These are phyloP conservation scores for Chlorociboria aeruginascens DNA, from an alignment of 495 filamentous ascomycete species.

Conservation along the genomic window DNA sequence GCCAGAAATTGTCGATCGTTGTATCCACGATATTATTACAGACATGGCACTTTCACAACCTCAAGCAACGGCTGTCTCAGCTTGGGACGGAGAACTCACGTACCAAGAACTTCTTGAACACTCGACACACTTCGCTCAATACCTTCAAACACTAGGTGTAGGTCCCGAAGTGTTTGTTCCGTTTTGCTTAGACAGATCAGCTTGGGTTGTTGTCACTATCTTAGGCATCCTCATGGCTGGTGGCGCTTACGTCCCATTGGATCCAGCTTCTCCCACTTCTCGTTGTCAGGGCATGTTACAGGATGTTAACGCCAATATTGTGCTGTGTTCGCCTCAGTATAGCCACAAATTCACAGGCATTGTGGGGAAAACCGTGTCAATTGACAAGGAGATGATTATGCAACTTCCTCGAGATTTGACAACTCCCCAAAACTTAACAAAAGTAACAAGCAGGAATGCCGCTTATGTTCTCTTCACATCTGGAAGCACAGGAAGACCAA, in stretches of 20 bases:
- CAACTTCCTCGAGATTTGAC: background rate
- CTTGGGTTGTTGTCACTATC: constrained; percentile 28
- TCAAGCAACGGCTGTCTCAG: background rate
- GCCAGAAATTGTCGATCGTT: constrained; percentile 15
- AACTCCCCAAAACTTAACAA: background rate
- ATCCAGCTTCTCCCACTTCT: constrained; percentile 27
- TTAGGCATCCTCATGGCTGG: constrained; percentile 34
- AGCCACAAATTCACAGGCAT: background rate
- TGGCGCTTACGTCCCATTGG: constrained; percentile 34
- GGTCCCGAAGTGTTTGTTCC: constrained; percentile 4
- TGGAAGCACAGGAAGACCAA: constrained; percentile 45
- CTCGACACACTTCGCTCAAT: background rate
- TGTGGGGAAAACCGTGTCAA: background rate
- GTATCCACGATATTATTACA: constrained; percentile 36
- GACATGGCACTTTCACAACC: constrained; percentile 21
- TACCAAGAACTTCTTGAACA: constrained; percentile 13
- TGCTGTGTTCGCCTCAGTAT: background rate
- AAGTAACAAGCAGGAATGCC: constrained; percentile 11
- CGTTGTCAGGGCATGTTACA: background rate
- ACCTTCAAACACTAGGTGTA: constrained; percentile 1
- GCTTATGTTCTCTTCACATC: constrained; percentile 43
- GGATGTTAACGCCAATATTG: background rate
- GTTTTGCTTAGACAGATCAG: constrained; percentile 32
- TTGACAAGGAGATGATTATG: background rate
- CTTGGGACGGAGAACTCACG: constrained; percentile 26